phyloP scores from a whole-genome alignment of 305 asterid genomes.

The Solanum hybrid region DNA sequence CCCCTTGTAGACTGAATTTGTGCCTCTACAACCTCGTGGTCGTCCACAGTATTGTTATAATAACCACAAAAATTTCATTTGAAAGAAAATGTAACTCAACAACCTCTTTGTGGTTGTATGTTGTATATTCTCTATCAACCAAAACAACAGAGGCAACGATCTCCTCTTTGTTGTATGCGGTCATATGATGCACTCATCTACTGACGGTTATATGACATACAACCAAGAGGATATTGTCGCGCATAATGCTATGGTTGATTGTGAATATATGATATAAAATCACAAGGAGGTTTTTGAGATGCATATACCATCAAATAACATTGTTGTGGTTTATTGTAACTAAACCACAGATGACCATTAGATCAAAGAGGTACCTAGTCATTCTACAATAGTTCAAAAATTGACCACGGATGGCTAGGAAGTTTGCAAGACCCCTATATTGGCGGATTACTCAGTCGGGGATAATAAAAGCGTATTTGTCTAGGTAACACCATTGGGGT shows the following conservation, averaged over 20 bases:
- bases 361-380: background rate
- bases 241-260: background rate
- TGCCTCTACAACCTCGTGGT: background rate
- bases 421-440: background rate
- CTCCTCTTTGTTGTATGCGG: background rate
- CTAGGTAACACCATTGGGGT: too few relatives aligned
- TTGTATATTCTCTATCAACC: background rate
- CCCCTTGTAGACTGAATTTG: background rate
- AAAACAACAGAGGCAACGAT: background rate
- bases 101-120: background rate
- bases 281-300: background rate
- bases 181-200: background rate
- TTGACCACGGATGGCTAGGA: background rate
- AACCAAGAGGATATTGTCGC: background rate
- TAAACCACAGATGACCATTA: background rate
- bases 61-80: background rate
- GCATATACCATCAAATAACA: background rate
- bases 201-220: too few relatives aligned
- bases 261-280: too few relatives aligned
- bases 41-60: background rate
- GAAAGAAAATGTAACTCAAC: background rate
- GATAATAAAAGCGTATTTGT: background rate
- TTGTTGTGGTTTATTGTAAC: background rate
- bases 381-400: background rate
- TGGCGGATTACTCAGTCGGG: background rate